These are phyloP conservation scores for Mycena rosella DNA, from an alignment of 768 basidiomycete species.

Conservation along the genomic window DNA sequence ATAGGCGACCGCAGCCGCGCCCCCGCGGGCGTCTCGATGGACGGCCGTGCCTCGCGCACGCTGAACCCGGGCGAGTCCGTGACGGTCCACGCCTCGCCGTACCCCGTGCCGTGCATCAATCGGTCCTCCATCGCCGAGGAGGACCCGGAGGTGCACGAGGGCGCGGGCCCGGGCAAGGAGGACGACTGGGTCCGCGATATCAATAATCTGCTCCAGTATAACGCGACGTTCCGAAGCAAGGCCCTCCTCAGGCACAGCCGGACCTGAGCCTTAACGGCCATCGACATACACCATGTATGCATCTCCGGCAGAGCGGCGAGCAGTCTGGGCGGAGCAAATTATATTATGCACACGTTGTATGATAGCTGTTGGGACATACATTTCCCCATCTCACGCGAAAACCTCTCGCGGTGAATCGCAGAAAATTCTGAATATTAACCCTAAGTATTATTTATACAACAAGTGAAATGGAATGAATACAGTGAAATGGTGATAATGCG, in stretches of 20 bases:
- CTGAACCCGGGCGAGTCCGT: constrained; percentile 90
- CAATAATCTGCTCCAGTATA: constrained; percentile 94
- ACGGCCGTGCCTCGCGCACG: constrained; percentile 87
- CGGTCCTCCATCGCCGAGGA: constrained; percentile 79
- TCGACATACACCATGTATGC: neutral
- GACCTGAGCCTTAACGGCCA: constrained; percentile 51
- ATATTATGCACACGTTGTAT: constrained; percentile 23
- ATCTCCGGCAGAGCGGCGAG: neutral
- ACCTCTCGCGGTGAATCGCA: neutral
- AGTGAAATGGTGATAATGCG: neutral
- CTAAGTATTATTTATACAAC: no score
- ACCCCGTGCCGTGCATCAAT: constrained; percentile 94
- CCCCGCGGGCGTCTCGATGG: constrained; percentile 92
- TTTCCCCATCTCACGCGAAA: neutral
- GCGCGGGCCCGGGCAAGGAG: constrained; percentile 83
- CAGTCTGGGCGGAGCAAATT: neutral
- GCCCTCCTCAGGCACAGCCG: constrained; percentile 83
- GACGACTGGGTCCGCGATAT: constrained; percentile 98
- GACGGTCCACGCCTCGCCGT: constrained; percentile 85
- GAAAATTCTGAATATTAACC: neutral
- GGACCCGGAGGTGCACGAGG: constrained; percentile 64
- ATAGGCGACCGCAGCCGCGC: constrained; percentile 89
- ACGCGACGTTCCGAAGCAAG: constrained; percentile 93
- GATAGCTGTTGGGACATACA: constrained; percentile 10
- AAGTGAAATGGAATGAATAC: constrained; percentile 7